These are phyloP conservation scores for Euphorbia pulcherrima DNA, from an alignment of 345 rosid species.

Conservation along the genomic window DNA sequence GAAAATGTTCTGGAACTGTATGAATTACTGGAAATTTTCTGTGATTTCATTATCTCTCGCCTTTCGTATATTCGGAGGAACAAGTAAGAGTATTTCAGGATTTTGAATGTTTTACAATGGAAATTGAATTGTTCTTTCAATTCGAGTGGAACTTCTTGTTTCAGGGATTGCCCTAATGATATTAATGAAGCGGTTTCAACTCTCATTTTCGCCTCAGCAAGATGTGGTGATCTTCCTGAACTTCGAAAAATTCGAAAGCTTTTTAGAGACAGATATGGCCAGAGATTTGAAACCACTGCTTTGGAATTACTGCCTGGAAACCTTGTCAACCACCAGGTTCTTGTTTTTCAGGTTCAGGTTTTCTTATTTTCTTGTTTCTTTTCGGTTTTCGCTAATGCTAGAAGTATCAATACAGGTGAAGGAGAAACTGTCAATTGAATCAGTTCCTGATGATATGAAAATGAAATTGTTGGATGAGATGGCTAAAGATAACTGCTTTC, in stretches of 20 bases:
- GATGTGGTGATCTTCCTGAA: conserved; percentile 82
- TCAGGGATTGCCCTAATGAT: conserved; percentile 66
- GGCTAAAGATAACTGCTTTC: conserved; percentile 37
- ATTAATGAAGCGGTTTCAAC: conserved; percentile 82
- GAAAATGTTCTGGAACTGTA: conserved; percentile 44
- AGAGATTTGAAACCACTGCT: conserved; percentile 41
- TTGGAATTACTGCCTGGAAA: conserved; percentile 59
- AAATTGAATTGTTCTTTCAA: background rate
- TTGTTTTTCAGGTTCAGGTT: conserved; percentile 38
- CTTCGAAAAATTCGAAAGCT: conserved; percentile 55
- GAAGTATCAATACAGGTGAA: conserved; percentile 37
- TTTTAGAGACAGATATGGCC: conserved; percentile 67
- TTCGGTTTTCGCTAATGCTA: conserved; percentile 3
- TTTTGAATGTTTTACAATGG: background rate
- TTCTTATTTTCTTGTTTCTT: background rate
- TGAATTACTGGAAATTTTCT: conserved; percentile 53
- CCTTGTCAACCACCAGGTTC: conserved; percentile 68
- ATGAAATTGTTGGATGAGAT: conserved; percentile 48
- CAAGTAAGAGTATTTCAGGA: conserved; percentile 37
- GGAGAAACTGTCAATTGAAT: conserved; percentile 39
- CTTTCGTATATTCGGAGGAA: conserved; percentile 53
- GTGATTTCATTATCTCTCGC: conserved; percentile 50
- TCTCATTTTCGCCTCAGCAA: conserved; percentile 72
- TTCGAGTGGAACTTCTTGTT: background rate
- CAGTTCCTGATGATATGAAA: conserved; percentile 52